phyloP scores from a whole-genome alignment of 1,284 basidiomycete genomes.

The Meira nashicola region DNA sequence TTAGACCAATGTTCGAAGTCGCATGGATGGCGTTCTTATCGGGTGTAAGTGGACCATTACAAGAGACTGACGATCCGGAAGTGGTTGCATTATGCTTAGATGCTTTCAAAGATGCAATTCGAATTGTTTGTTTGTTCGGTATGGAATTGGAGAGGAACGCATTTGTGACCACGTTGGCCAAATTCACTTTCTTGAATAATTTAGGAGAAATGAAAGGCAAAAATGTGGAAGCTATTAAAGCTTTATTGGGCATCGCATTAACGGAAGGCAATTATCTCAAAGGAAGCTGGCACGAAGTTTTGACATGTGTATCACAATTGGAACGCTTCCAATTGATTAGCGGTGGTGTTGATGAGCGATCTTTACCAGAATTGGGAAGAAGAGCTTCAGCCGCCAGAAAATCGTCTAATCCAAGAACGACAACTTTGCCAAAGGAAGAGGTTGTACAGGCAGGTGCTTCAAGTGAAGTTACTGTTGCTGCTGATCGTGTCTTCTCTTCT shows the following conservation, averaged over 20 bases:
- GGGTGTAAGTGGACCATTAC: conserved; percentile 49
- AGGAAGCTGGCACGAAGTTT: conserved; percentile 51
- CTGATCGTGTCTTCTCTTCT: conserved; percentile 97
- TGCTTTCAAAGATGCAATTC: conserved; percentile 50
- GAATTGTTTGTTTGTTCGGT: conserved; percentile 51
- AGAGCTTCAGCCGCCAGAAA: conserved; percentile 53
- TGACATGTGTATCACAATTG: conserved; percentile 51
- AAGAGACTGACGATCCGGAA: conserved; percentile 48
- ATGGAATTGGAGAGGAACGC: conserved; percentile 52
- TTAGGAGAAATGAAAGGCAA: conserved; percentile 53
- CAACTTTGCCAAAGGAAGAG: conserved; percentile 72
- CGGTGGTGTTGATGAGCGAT: conserved; percentile 56
- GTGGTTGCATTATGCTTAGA: conserved; percentile 43
- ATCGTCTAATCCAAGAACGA: conserved; percentile 3
- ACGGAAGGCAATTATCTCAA: conserved; percentile 52
- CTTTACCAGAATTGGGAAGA: conserved; percentile 72
- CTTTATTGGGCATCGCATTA: conserved; percentile 49
- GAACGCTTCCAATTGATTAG: conserved; percentile 53
- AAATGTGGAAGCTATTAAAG: conserved; percentile 53
- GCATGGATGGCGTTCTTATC: conserved; percentile 53
- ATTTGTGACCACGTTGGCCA: conserved; percentile 52
- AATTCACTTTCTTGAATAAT: conserved; percentile 53
- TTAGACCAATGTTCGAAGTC: conserved; percentile 53
- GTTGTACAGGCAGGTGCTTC: conserved; percentile 94
- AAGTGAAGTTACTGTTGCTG: conserved; percentile 94